A percentile compares a stretch with the other conserved stretches of the same genome.
phyloP scores from a whole-genome alignment of 208 protist genomes.

The Wallacemonas rigidus region DNA sequence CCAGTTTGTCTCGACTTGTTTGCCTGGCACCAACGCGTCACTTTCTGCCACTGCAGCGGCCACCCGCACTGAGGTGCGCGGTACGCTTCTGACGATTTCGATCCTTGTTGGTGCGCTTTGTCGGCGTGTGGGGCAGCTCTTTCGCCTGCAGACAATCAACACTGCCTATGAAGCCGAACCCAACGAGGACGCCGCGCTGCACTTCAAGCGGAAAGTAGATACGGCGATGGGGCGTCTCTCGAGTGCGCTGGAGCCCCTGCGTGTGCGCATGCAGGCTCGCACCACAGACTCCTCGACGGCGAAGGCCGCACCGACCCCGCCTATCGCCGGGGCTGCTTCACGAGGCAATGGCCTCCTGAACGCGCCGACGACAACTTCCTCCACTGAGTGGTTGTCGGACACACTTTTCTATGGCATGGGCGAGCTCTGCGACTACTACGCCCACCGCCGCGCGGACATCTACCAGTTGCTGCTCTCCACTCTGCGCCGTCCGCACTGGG shows the following conservation, averaged over 20 bases:
- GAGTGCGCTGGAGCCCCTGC: conserved; percentile 18
- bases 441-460: conserved; percentile 26
- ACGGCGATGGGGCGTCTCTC: conserved; percentile 27
- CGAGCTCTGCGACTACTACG: conserved; percentile 48
- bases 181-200: conserved; percentile 2
- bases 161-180: conserved; percentile 12
- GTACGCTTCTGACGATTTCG: conserved; percentile 15
- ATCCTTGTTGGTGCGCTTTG: conserved; percentile 45
- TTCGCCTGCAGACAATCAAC: conserved; percentile 14
- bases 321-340: neutral
- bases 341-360: conserved; percentile 13
- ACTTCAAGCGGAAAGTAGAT: conserved; percentile 21
- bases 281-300: neutral
- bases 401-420: conserved; percentile 50
- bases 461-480: conserved; percentile 43
- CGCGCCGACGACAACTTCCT: conserved; percentile 6
- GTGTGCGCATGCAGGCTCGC: neutral
- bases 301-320: neutral
- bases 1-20: neutral
- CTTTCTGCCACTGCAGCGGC: too few relatives aligned
- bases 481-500: conserved; percentile 32
- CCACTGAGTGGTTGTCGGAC: conserved; percentile 1
- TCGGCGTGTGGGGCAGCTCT: conserved; percentile 37
- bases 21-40: neutral
- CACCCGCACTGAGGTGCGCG: neutral